Evolutionary conservation across 345 rosid genomes (phyloP).

Genomic region (Corymbia maculata): DNA sequence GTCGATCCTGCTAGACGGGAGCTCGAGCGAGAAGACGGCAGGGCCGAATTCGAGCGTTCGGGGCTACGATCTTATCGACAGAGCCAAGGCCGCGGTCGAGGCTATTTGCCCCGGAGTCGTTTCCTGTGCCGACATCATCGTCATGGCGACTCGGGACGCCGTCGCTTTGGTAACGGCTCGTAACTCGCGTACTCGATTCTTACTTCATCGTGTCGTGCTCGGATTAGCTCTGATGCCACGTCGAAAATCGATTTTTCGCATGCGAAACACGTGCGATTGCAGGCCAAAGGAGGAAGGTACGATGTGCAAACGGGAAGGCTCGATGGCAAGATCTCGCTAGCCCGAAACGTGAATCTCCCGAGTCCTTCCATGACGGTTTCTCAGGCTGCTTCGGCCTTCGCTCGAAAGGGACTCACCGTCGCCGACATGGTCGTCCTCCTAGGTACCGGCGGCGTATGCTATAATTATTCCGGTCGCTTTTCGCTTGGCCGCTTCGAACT

Average conservation of each 20-base stretch:
- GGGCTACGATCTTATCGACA: conserved; percentile 26
- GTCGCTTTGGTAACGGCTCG: conserved; percentile 21
- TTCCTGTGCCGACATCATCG: conserved; percentile 57
- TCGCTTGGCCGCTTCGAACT: neutral
- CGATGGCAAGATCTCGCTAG: neutral
- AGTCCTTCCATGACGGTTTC: neutral
- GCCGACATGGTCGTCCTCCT: conserved; percentile 46
- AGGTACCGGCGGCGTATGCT: conserved; percentile 8
- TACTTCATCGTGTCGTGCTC: neutral
- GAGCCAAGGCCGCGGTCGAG: conserved; percentile 22
- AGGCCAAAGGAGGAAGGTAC: neutral
- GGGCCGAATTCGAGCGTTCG: conserved; percentile 23
- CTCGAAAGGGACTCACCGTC: conserved; percentile 10
- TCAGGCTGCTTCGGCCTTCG: conserved; percentile 11
- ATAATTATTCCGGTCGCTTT: neutral
- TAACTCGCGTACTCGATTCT: no score
- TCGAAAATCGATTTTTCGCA: neutral
- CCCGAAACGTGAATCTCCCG: conserved; percentile 4
- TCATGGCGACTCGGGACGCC: conserved; percentile 55
- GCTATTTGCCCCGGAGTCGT: conserved; percentile 29
- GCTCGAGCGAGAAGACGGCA: conserved; percentile 25
- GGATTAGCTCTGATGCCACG: neutral
- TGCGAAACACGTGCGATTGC: neutral
- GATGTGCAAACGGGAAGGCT: conserved; percentile 1
- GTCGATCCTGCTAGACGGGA: conserved; percentile 24